These are phyloP conservation scores for Fusarium kyushuense DNA, from an alignment of 2,329 filamentous ascomycete species.

Conservation along the genomic window DNA sequence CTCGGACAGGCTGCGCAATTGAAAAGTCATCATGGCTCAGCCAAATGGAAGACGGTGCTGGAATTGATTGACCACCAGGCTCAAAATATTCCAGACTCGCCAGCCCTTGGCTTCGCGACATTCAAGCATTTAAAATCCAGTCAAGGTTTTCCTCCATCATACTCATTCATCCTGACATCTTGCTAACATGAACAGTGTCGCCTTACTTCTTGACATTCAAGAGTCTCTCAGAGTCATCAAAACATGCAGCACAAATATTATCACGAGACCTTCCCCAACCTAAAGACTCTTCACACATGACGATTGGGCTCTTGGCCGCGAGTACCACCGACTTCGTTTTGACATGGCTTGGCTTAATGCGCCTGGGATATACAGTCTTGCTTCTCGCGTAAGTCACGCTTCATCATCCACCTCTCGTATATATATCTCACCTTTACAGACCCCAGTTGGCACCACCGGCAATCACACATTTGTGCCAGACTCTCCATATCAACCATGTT, in stretches of 20 bases:
- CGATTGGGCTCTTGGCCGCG: constrained; percentile 63
- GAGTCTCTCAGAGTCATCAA: constrained; percentile 50
- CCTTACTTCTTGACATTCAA: constrained; percentile 47
- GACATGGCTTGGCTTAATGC: constrained; percentile 70
- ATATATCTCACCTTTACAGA: constrained; percentile 46
- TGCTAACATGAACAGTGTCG: background rate
- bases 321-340: constrained; percentile 70
- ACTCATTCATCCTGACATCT: accelerated
- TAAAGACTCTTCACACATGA: accelerated
- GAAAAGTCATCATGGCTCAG: constrained; percentile 39
- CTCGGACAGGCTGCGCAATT: constrained; percentile 65
- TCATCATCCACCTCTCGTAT: accelerated
- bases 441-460: constrained; percentile 60
- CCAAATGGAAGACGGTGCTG: constrained; percentile 60
- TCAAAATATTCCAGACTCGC: constrained; percentile 50
- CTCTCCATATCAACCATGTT: constrained; percentile 57
- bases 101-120: constrained; percentile 64
- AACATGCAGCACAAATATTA: constrained; percentile 50
- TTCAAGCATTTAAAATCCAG: constrained; percentile 24
- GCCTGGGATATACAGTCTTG: constrained; percentile 65
- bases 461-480: constrained; percentile 65
- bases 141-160: background rate
- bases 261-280: background rate
- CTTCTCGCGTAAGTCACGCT: constrained; percentile 62
- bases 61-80: constrained; percentile 64